Evolutionary conservation across 768 basidiomycete genomes (phyloP).

Genomic region (Russula dissimulans): DNA sequence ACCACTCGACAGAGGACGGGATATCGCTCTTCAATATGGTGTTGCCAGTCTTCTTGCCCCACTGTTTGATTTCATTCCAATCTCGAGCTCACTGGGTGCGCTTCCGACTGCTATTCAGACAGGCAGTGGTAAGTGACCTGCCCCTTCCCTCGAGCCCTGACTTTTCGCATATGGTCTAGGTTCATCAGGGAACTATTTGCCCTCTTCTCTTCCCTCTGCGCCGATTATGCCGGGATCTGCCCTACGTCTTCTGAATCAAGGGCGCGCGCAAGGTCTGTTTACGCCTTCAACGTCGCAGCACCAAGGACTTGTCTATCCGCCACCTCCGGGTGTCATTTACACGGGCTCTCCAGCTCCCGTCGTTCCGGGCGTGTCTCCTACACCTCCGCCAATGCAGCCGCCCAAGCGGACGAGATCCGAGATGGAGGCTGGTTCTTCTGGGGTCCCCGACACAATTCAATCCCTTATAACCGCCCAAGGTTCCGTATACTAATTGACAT

Average conservation of each 20-base stretch:
- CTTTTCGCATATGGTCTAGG: not conserved
- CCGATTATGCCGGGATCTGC: slow-evolving; percentile 86
- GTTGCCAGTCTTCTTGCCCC: slow-evolving; percentile 82
- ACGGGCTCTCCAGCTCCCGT: slow-evolving; percentile 41
- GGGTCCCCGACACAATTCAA: slow-evolving; percentile 9
- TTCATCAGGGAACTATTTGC: slow-evolving; percentile 19
- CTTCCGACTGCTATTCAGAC: slow-evolving; percentile 38
- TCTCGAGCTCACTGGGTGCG: slow-evolving; percentile 56
- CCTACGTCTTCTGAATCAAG: slow-evolving; percentile 74
- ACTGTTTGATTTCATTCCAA: slow-evolving; percentile 88
- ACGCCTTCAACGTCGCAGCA: slow-evolving; percentile 68
- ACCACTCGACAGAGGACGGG: slow-evolving; percentile 87
- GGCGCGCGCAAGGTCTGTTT: slow-evolving; percentile 77
- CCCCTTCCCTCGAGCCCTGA: not conserved
- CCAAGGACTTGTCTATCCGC: slow-evolving; percentile 39
- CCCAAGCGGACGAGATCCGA: slow-evolving; percentile 61
- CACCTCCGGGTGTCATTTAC: slow-evolving; percentile 43
- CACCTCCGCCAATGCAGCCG: slow-evolving; percentile 31
- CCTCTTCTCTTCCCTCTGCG: slow-evolving; percentile 52
- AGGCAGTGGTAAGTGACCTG: slow-evolving; percentile 9
- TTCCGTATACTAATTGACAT: slow-evolving; percentile 13
- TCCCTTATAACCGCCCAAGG: slow-evolving; percentile 21
- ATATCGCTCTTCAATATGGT: slow-evolving; percentile 87
- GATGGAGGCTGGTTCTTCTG: slow-evolving; percentile 42
- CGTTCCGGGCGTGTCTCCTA: slow-evolving; percentile 25